Conservation (phyloP, 768 basidiomycete species). For the Epithele typhae region DNA sequence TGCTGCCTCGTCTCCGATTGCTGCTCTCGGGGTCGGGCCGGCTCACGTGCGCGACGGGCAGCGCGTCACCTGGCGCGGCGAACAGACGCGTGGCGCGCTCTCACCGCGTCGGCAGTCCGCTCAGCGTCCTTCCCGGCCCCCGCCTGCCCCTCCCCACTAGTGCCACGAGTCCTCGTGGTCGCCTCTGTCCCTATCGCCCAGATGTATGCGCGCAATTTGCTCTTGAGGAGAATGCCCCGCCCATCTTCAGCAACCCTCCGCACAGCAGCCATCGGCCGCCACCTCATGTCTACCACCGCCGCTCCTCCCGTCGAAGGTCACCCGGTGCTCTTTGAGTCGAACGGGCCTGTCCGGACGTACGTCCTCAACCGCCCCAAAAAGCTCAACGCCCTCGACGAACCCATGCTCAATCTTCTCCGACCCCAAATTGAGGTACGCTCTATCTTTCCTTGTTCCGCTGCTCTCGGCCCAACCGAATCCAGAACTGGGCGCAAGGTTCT, state of each 20-base stretch:
- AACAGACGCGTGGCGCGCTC: too few species aligned
- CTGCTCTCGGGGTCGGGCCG: too few species aligned
- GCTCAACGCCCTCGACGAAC: constrained; percentile 76
- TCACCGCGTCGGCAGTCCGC: too few species aligned
- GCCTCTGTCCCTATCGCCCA: neutral
- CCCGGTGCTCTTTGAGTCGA: constrained; percentile 67
- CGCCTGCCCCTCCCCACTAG: neutral
- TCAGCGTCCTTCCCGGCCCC: neutral
- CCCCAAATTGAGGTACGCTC: constrained; percentile 67
- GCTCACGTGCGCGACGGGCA: too few species aligned
- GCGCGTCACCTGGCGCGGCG: too few species aligned
- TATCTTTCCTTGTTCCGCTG: too few species aligned
- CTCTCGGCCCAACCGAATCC: neutral
- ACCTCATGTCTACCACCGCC: constrained; percentile 20
- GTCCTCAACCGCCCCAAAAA: constrained; percentile 76
- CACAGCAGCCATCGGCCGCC: constrained; percentile 22
- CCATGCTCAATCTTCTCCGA: constrained; percentile 70
- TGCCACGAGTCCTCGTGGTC: too few species aligned
- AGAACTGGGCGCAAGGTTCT: constrained; percentile 76
- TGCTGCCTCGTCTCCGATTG: too few species aligned
- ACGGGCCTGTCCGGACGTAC: constrained; percentile 59
- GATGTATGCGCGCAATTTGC: constrained; percentile 20
- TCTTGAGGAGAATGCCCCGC: constrained; percentile 21
- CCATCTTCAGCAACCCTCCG: constrained; percentile 19
- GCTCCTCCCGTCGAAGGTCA: constrained; percentile 21